Evolutionary conservation across 345 rosid species (phyloP).

Genomic region (Acer saccharum): DNA sequence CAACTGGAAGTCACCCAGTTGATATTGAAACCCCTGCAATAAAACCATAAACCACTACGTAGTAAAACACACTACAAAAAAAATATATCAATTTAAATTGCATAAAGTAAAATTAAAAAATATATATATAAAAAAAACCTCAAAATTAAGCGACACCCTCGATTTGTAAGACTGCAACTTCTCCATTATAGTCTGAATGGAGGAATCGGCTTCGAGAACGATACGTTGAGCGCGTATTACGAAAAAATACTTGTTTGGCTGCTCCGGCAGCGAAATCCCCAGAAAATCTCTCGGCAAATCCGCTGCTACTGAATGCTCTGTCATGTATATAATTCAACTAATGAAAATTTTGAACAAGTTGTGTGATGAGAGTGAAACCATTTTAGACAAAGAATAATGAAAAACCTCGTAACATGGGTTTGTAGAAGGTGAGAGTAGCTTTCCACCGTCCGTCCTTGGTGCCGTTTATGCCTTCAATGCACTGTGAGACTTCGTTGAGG

Average conservation of each 20-base stretch:
- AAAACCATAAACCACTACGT: slow-evolving; percentile 4
- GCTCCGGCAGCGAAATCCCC: slow-evolving; percentile 76
- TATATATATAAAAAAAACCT: slow-evolving; percentile 35
- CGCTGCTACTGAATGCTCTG: slow-evolving; percentile 47
- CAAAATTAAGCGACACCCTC: slow-evolving; percentile 70
- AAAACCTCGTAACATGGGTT: slow-evolving; percentile 57
- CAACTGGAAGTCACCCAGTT: slow-evolving; percentile 80
- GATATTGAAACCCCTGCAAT: slow-evolving; percentile 80
- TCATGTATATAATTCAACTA: not conserved
- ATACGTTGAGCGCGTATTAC: slow-evolving; percentile 67
- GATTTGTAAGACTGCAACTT: slow-evolving; percentile 90
- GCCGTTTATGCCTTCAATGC: slow-evolving; percentile 84
- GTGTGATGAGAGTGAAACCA: not conserved
- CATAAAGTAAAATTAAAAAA: not conserved
- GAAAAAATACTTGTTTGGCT: slow-evolving; percentile 81
- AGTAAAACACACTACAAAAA: not conserved
- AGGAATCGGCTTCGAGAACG: slow-evolving; percentile 75
- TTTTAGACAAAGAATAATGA: not conserved
- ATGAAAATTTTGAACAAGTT: not conserved
- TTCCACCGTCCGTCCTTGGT: slow-evolving; percentile 92
- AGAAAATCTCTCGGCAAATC: slow-evolving; percentile 85
- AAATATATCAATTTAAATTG: not conserved
- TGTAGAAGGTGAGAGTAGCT: slow-evolving; percentile 76
- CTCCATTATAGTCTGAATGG: slow-evolving; percentile 90
- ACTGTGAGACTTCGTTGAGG: slow-evolving; percentile 80